phyloP scores from a whole-genome alignment of 2,329 filamentous ascomycete species.

The Fusarium chuoi region DNA sequence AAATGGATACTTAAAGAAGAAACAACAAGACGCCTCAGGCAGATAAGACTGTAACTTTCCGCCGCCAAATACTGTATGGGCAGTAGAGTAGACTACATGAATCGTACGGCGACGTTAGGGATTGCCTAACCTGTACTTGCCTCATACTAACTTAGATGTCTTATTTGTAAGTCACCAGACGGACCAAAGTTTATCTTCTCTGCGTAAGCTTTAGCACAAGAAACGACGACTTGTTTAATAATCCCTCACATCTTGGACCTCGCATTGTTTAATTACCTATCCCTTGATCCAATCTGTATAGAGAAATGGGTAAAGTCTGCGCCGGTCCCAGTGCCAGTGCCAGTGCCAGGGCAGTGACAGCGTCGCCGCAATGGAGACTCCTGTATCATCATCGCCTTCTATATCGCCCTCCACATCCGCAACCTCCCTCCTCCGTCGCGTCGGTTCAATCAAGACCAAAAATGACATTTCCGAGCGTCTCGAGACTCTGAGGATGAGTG shows the following conservation, averaged over 20 bases:
- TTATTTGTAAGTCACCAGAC: not conserved
- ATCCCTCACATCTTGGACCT: slow-evolving; percentile 7
- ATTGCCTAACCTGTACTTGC: not conserved
- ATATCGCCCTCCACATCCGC: slow-evolving; percentile 17
- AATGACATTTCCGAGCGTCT: slow-evolving; percentile 24
- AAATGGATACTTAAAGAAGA: slow-evolving; percentile 69
- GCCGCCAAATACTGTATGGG: not conserved
- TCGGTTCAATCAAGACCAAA: slow-evolving; percentile 14
- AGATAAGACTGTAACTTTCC: not conserved
- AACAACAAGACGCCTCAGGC: not conserved
- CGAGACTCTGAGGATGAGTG: slow-evolving; percentile 30
- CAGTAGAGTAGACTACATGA: not conserved
- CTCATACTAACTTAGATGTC: not conserved
- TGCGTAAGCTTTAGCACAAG: not conserved
- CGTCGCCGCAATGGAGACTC: slow-evolving; percentile 13
- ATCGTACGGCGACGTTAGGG: not conserved
- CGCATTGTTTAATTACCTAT: not conserved
- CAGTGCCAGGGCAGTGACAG: not conserved
- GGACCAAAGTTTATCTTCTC: not conserved
- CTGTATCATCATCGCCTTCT: slow-evolving; percentile 16
- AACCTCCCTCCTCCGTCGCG: slow-evolving; percentile 30
- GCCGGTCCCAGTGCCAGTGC: not conserved
- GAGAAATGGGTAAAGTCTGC: slow-evolving; percentile 1
- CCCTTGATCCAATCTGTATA: not conserved
- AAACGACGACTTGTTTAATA: not conserved